A percentile compares a stretch with the other conserved stretches of the same genome.
Conservation (phyloP, 495 filamentous ascomycete species). For the Penicillium odoratum region DNA sequence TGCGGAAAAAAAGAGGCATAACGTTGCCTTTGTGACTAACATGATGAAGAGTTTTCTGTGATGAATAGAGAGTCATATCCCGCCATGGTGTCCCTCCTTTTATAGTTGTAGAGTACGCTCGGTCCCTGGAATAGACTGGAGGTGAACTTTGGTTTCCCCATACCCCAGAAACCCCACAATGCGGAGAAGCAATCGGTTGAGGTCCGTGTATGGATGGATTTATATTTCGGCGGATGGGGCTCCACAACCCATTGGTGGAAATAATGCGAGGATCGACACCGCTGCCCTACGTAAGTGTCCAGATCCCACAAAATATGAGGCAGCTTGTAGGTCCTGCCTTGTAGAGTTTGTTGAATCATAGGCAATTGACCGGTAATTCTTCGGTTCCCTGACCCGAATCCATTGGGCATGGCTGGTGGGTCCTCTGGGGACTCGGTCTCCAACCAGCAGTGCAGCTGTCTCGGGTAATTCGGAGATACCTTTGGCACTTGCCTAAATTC, state of each 20-base stretch:
- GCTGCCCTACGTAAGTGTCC: neutral
- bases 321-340: neutral
- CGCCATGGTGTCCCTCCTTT: neutral
- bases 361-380: neutral
- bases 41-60: constrained; percentile 2
- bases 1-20: constrained; percentile 4
- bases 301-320: neutral
- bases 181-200: constrained; percentile 10
- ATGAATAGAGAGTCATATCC: neutral
- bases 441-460: neutral
- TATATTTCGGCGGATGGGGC: constrained; percentile 12
- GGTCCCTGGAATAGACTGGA: neutral
- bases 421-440: neutral
- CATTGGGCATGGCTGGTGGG: neutral
- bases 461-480: too few relatives aligned
- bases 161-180: constrained; percentile 15
- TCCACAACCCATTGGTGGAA: constrained; percentile 15
- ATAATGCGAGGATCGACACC: constrained; percentile 9
- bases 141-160: neutral
- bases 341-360: neutral
- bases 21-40: constrained; percentile 5
- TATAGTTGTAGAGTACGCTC: constrained; percentile 1
- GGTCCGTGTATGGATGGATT: constrained; percentile 17
- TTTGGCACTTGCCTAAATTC: too few relatives aligned
- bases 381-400: neutral